These are phyloP conservation scores for Melampsora americana DNA, from an alignment of 1,284 basidiomycete species.

Conservation along the genomic window DNA sequence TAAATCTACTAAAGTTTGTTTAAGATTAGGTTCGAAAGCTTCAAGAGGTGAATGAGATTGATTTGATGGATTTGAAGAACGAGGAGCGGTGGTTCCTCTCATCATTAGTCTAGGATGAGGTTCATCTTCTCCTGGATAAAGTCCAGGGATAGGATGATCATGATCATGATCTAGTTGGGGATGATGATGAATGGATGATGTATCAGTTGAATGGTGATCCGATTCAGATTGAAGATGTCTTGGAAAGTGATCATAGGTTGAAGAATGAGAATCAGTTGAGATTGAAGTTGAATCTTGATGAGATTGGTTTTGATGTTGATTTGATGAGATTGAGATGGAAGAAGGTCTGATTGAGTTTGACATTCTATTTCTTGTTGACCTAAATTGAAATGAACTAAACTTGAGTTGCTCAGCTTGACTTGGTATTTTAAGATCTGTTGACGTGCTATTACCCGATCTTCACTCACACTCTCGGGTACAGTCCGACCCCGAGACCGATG, in stretches of 20 bases:
- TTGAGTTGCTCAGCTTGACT: too few species aligned
- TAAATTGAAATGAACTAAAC: too few species aligned
- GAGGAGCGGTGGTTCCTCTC: conserved; percentile 1
- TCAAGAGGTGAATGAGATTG: not conserved
- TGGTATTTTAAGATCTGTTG: too few species aligned
- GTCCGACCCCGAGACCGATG: too few species aligned
- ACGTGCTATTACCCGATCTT: too few species aligned
- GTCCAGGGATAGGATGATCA: too few species aligned
- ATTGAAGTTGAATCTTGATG: not conserved
- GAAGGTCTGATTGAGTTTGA: not conserved
- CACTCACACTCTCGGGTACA: too few species aligned
- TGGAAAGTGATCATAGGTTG: conserved; percentile 3
- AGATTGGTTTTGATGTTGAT: not conserved
- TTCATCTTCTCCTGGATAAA: not conserved
- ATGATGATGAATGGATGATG: not conserved
- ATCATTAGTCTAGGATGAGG: conserved; percentile 3
- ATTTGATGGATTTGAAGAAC: not conserved
- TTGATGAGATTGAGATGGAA: not conserved
- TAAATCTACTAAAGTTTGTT: not conserved
- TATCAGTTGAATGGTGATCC: not conserved
- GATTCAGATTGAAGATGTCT: not conserved
- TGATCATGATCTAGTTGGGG: too few species aligned
- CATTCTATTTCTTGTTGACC: too few species aligned
- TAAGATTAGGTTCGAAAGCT: not conserved
- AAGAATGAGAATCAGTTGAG: too few species aligned